A percentile compares a stretch with the other conserved stretches of the same genome.
Evolutionary conservation across 2,329 filamentous ascomycete species (phyloP).

Genomic region (Cadophora gregata): DNA sequence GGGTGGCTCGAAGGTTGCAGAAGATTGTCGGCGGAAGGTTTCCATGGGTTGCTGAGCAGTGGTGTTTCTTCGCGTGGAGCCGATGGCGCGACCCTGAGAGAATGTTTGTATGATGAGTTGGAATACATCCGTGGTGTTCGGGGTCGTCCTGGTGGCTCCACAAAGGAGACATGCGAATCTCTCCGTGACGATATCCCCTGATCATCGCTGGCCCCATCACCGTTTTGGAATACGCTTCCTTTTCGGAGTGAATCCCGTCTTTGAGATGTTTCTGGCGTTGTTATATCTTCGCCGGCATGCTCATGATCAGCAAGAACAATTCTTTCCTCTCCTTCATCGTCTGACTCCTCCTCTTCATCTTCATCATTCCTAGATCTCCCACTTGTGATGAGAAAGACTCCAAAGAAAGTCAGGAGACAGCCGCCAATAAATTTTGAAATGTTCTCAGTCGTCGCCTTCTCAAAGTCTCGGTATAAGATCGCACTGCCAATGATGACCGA

Average conservation of each 20-base stretch:
- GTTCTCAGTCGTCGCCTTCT: conserved; percentile 75
- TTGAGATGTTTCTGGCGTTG: conserved; percentile 22
- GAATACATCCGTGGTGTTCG: conserved; percentile 36
- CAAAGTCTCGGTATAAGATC: conserved; percentile 92
- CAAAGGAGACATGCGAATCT: conserved; percentile 41
- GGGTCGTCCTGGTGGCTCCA: conserved; percentile 32
- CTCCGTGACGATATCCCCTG: conserved; percentile 26
- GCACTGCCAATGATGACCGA: conserved; percentile 95
- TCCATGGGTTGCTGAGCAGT: conserved; percentile 42
- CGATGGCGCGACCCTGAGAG: conserved; percentile 28
- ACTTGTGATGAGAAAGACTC: conserved; percentile 96
- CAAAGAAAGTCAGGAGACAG: conserved; percentile 90
- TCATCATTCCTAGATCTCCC: conserved; percentile 70
- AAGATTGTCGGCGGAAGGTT: conserved; percentile 33
- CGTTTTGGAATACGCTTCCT: conserved; percentile 27
- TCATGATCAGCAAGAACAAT: conserved; percentile 65
- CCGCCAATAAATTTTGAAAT: conserved; percentile 87
- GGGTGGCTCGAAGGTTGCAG: conserved; percentile 33
- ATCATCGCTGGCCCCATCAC: conserved; percentile 33
- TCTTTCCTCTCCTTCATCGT: conserved; percentile 68
- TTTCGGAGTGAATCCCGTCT: conserved; percentile 26
- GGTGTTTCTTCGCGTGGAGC: conserved; percentile 32
- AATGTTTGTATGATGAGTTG: conserved; percentile 34
- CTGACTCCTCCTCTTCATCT: conserved; percentile 62
- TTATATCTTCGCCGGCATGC: conserved; percentile 29